Conservation (phyloP, 1,139 yeast genomes). For the Hyphopichia buzzinii region DNA sequence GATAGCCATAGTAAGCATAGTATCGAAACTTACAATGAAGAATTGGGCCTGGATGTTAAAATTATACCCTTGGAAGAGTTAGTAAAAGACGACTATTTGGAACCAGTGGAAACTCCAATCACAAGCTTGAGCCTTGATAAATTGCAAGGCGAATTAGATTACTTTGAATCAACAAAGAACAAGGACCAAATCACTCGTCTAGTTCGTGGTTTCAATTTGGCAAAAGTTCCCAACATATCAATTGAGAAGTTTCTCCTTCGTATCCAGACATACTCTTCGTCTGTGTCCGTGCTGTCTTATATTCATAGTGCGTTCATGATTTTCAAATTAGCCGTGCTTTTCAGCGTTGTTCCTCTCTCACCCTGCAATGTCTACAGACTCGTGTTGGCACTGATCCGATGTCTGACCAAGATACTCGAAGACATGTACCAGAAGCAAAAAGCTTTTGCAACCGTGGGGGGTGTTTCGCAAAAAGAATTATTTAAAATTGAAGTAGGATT, state of each 20-base stretch:
- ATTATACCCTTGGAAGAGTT: conserved; percentile 27
- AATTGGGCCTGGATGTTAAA: background rate
- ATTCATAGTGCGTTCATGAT: conserved; percentile 42
- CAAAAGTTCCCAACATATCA: conserved; percentile 35
- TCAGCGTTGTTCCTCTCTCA: conserved; percentile 32
- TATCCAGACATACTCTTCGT: conserved; percentile 42
- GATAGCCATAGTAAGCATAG: background rate
- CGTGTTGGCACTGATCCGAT: conserved; percentile 41
- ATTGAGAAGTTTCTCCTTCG: conserved; percentile 37
- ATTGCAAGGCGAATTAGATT: conserved; percentile 19
- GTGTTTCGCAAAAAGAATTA: conserved; percentile 38
- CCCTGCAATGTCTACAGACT: conserved; percentile 37
- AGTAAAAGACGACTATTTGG: conserved; percentile 14
- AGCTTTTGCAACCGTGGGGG: conserved; percentile 45
- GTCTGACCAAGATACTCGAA: conserved; percentile 44
- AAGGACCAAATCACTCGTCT: conserved; percentile 27
- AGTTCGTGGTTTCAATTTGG: conserved; percentile 32
- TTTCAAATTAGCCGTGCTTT: conserved; percentile 33
- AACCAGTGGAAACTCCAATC: conserved; percentile 14
- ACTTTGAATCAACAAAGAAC: conserved; percentile 14
- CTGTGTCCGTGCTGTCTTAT: conserved; percentile 40
- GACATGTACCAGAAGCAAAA: conserved; percentile 46
- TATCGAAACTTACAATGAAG: background rate
- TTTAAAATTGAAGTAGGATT: conserved; percentile 41
- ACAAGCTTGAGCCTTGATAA: conserved; percentile 13